phyloP scores from a whole-genome alignment of 2,329 filamentous ascomycete genomes.

The Pyrenophora seminiperda region DNA sequence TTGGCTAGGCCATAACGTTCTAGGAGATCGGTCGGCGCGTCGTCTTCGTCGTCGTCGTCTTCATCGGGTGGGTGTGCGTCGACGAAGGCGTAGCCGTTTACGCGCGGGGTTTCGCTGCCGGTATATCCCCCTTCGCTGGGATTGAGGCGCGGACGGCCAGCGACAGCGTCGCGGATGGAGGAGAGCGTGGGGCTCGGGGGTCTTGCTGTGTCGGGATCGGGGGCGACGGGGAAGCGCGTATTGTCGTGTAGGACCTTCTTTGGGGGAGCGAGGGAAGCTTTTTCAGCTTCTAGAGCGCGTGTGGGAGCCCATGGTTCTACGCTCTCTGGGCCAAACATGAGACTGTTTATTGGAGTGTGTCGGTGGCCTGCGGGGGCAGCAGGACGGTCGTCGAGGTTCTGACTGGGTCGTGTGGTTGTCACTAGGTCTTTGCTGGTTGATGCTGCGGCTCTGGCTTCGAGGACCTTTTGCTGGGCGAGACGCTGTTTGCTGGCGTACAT shows the following conservation, averaged over 20 bases:
- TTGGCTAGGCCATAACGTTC: slow-evolving; percentile 51
- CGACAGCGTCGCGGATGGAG: slow-evolving; percentile 80
- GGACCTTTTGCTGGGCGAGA: slow-evolving; percentile 72
- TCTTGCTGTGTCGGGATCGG: slow-evolving; percentile 34
- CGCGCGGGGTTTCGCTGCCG: slow-evolving; percentile 80
- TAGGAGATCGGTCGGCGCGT: slow-evolving; percentile 48
- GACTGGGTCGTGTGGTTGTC: slow-evolving; percentile 62
- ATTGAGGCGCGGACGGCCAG: slow-evolving; percentile 67
- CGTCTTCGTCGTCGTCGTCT: slow-evolving; percentile 57
- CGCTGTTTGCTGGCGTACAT: slow-evolving; percentile 71
- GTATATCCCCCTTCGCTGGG: slow-evolving; percentile 66
- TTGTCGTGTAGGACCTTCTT: slow-evolving; percentile 81
- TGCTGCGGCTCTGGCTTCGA: slow-evolving; percentile 63
- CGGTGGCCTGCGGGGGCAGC: slow-evolving; percentile 78
- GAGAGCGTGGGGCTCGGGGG: slow-evolving; percentile 84
- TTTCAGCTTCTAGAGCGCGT: slow-evolving; percentile 69
- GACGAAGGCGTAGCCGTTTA: slow-evolving; percentile 94
- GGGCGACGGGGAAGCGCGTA: slow-evolving; percentile 69
- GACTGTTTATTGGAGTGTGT: slow-evolving; percentile 71
- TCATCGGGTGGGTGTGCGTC: slow-evolving; percentile 86
- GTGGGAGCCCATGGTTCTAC: slow-evolving; percentile 63
- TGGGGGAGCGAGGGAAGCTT: slow-evolving; percentile 72
- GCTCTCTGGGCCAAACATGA: slow-evolving; percentile 83
- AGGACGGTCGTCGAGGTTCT: slow-evolving; percentile 71
- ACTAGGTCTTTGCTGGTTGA: slow-evolving; percentile 26